Evolutionary conservation across 371 early-diverging fungal genomes (phyloP).

Genomic region (Fennellomyces sp.): DNA sequence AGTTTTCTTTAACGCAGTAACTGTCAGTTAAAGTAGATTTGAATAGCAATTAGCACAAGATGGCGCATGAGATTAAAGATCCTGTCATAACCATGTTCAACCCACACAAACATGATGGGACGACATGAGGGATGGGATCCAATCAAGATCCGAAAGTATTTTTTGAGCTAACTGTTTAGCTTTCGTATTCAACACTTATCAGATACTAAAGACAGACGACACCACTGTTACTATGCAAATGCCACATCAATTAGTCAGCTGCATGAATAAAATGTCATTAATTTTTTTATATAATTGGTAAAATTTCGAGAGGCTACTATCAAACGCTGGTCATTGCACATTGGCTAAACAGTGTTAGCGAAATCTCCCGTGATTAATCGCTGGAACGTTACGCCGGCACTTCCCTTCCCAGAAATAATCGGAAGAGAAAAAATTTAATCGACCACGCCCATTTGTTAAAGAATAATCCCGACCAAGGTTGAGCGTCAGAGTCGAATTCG

Average conservation of each 20-base stretch:
- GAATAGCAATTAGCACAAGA: too few relatives aligned
- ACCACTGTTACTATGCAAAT: neutral
- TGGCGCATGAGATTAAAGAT: too few relatives aligned
- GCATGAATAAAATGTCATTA: neutral
- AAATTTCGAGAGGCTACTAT: conserved; percentile 21
- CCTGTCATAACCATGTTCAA: too few relatives aligned
- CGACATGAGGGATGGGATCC: too few relatives aligned
- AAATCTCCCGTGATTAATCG: conserved; percentile 18
- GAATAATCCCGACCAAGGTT: neutral
- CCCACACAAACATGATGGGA: too few relatives aligned
- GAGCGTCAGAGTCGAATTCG: neutral
- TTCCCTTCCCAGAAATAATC: neutral
- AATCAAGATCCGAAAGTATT: neutral
- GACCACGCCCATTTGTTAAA: neutral
- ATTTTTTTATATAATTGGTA: neutral
- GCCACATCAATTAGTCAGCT: neutral
- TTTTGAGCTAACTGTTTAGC: too few relatives aligned
- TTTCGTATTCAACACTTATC: too few relatives aligned
- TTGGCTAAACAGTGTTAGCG: conserved; percentile 16
- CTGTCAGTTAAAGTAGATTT: too few relatives aligned
- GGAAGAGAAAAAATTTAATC: neutral
- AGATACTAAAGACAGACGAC: too few relatives aligned
- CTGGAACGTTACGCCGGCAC: neutral
- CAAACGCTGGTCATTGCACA: conserved; percentile 20
- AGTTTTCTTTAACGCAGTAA: too few relatives aligned